These are phyloP conservation scores for Phaeolepiota aurea DNA, from an alignment of 768 basidiomycete species.

Conservation along the genomic window DNA sequence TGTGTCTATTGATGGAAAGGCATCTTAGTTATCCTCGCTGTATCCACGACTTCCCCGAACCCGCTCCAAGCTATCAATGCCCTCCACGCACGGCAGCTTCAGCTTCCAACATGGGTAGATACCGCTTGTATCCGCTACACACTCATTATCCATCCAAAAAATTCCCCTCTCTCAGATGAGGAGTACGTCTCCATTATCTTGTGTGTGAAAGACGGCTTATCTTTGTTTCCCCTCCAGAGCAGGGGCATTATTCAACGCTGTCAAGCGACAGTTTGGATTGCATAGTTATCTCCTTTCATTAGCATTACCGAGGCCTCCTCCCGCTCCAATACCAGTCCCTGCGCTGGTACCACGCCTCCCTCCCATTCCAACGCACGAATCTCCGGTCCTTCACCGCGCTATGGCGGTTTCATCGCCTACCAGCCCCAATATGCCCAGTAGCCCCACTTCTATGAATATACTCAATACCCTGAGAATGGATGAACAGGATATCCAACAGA, in stretches of 20 bases:
- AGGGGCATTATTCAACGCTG: slow-evolving; percentile 72
- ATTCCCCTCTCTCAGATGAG: slow-evolving; percentile 65
- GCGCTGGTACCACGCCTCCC: slow-evolving; percentile 62
- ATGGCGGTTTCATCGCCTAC: slow-evolving; percentile 10
- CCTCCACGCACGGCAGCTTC: slow-evolving; percentile 55
- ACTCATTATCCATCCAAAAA: slow-evolving; percentile 66
- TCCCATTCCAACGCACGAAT: slow-evolving; percentile 30
- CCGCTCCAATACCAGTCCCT: slow-evolving; percentile 61
- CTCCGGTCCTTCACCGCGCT: slow-evolving; percentile 11
- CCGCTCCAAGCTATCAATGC: slow-evolving; percentile 73
- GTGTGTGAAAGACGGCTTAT: slow-evolving; percentile 1
- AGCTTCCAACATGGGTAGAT: slow-evolving; percentile 81
- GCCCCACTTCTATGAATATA: slow-evolving; percentile 15
- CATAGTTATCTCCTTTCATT: slow-evolving; percentile 68
- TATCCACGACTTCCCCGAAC: slow-evolving; percentile 76
- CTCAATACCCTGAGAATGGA: slow-evolving; percentile 45
- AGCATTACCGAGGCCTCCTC: slow-evolving; percentile 50
- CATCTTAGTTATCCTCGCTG: slow-evolving; percentile 64
- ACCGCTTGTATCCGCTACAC: slow-evolving; percentile 61
- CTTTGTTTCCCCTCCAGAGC: no score
- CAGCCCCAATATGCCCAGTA: slow-evolving; percentile 11
- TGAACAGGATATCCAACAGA: slow-evolving; percentile 67
- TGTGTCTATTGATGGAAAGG: slow-evolving; percentile 1
- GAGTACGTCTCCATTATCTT: slow-evolving; percentile 45
- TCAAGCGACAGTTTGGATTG: slow-evolving; percentile 80